These are phyloP conservation scores for Diaporthe citri DNA, from an alignment of 2,329 filamentous ascomycete species.

Conservation along the genomic window DNA sequence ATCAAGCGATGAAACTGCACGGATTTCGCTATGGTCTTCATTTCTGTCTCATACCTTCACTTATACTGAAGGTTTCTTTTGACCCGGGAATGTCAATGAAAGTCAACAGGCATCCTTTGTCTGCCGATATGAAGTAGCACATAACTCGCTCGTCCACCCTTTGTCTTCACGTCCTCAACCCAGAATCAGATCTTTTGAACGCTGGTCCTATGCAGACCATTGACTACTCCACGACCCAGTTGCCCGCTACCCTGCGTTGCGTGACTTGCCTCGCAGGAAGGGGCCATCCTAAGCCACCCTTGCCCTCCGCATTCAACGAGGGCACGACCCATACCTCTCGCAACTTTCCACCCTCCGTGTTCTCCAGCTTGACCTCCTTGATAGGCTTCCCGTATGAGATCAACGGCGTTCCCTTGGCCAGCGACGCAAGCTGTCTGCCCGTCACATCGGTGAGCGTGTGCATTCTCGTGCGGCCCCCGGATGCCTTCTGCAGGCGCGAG, in stretches of 20 bases:
- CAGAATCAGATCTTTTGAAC: background rate
- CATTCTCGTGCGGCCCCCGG: constrained; percentile 79
- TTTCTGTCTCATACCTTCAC: background rate
- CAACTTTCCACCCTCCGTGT: constrained; percentile 52
- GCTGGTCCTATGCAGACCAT: background rate
- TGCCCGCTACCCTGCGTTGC: constrained; percentile 79
- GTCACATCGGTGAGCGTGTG: constrained; percentile 86
- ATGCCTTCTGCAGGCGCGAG: constrained; percentile 80
- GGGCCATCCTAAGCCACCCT: constrained; percentile 81
- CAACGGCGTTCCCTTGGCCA: constrained; percentile 88
- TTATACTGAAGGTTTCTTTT: background rate
- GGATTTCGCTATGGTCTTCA: background rate
- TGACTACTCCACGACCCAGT: constrained; percentile 76
- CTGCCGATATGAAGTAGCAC: background rate
- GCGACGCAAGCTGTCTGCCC: constrained; percentile 78
- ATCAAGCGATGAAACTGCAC: background rate
- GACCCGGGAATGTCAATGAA: background rate
- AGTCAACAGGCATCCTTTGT: background rate
- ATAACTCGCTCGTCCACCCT: background rate
- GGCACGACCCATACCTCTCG: constrained; percentile 89
- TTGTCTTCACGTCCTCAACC: background rate
- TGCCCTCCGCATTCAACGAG: constrained; percentile 77
- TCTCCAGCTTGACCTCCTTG: constrained; percentile 75
- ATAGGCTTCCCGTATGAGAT: constrained; percentile 90
- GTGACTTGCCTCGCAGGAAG: constrained; percentile 86